Percentiles rank a stretch among this genome's conserved stretches.
Conservation (phyloP, 495 filamentous ascomycete species). For the Hypoxylon intermedium region DNA sequence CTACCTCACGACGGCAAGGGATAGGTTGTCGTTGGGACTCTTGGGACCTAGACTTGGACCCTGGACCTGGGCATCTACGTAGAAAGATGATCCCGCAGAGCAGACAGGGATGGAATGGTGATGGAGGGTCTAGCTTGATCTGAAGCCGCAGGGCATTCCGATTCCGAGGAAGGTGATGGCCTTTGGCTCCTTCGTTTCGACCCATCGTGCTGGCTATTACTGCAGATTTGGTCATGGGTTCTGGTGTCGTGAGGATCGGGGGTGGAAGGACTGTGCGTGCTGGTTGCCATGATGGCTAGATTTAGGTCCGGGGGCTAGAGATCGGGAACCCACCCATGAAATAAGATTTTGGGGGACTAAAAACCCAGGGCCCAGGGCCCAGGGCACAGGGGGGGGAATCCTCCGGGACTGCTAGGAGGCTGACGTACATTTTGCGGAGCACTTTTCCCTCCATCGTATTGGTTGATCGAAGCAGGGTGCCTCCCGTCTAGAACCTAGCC, state of each 20-base stretch:
- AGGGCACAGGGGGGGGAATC: slow-evolving; percentile 18
- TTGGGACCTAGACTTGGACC: slow-evolving; percentile 27
- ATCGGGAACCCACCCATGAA: slow-evolving; percentile 45
- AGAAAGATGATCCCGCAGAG: slow-evolving; percentile 7
- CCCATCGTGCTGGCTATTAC: slow-evolving; percentile 10
- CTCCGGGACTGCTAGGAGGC: slow-evolving; percentile 25
- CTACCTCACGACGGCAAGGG: slow-evolving; percentile 19
- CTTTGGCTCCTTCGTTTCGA: not conserved
- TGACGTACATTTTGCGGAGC: slow-evolving; percentile 38
- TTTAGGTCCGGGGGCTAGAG: slow-evolving; percentile 34
- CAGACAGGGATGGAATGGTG: slow-evolving; percentile 21
- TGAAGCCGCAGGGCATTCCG: not conserved
- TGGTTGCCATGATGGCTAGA: slow-evolving; percentile 37
- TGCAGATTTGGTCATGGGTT: slow-evolving; percentile 16
- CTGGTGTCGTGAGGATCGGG: slow-evolving; percentile 23
- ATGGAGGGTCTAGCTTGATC: slow-evolving; percentile 2
- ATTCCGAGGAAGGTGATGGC: slow-evolving; percentile 9
- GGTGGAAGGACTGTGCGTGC: slow-evolving; percentile 23
- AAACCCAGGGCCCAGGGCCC: too few relatives aligned
- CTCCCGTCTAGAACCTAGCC: not conserved
- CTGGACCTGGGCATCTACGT: slow-evolving; percentile 8
- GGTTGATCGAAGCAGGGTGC: slow-evolving; percentile 2
- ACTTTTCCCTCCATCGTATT: slow-evolving; percentile 23
- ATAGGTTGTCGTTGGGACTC: slow-evolving; percentile 7
- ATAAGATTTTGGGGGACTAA: slow-evolving; percentile 38